Percentiles rank a stretch among this genome's conserved stretches.
Conservation (phyloP, 805 yeast species). For the Saturnispora serradocipensis region DNA sequence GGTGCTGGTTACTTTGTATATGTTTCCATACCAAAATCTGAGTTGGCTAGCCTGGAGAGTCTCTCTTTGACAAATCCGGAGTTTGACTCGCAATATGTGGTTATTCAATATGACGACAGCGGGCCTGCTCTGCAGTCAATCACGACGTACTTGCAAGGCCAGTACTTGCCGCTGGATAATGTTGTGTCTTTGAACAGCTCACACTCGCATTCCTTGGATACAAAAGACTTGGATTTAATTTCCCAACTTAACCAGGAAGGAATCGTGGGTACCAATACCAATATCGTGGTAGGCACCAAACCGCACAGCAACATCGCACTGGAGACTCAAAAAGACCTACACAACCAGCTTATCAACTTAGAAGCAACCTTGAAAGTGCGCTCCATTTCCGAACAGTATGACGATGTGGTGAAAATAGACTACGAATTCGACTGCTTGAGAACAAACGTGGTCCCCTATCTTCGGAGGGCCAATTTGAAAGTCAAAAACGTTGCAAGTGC, state of each 20-base stretch:
- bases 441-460: slow-evolving; percentile 1
- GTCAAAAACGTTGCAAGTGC: not conserved
- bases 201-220: not conserved
- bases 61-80: slow-evolving; percentile 9
- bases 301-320: not conserved
- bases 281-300: not conserved
- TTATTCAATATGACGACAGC: not conserved
- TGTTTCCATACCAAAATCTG: not conserved
- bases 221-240: slow-evolving; percentile 9
- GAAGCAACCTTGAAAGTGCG: not conserved
- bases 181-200: slow-evolving; percentile 8
- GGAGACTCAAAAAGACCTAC: not conserved
- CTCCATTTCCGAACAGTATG: not conserved
- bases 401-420: not conserved
- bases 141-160: not conserved
- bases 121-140: not conserved
- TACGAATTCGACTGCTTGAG: not conserved
- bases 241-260: not conserved
- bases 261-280: not conserved
- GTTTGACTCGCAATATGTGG: not conserved
- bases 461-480: slow-evolving; percentile 6
- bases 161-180: not conserved
- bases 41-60: not conserved
- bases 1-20: not conserved
- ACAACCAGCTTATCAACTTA: not conserved